Conservation (phyloP, 2,329 filamentous ascomycete genomes). For the Trichoderma endophyticum region DNA sequence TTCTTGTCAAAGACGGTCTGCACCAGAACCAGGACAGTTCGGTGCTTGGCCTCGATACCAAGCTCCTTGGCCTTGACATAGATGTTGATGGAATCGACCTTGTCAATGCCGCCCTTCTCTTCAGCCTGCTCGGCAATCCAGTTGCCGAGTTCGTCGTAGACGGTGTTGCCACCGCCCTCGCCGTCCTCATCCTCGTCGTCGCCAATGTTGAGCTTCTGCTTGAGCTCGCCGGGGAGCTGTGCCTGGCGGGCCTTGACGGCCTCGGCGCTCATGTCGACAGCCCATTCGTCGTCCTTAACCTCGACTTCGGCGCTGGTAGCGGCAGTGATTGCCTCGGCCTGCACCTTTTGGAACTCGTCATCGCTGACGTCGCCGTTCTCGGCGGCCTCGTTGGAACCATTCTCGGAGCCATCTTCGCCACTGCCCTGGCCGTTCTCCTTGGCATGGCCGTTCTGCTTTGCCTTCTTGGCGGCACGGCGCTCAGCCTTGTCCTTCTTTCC, state of each 20-base stretch:
- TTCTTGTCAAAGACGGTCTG: constrained; percentile 92
- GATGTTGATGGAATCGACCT: constrained; percentile 84
- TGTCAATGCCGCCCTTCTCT: constrained; percentile 69
- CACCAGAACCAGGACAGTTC: constrained; percentile 84
- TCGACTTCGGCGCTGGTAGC: constrained; percentile 52
- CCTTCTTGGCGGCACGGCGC: constrained; percentile 85
- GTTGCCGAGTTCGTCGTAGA: constrained; percentile 87
- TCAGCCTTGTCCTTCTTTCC: constrained; percentile 97
- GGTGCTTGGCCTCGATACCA: constrained; percentile 91
- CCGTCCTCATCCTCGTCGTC: constrained; percentile 77
- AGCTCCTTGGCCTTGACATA: constrained; percentile 97
- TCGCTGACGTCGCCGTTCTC: constrained; percentile 72
- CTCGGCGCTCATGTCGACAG: constrained; percentile 92
- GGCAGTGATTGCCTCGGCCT: constrained; percentile 58
- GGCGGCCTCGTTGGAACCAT: constrained; percentile 49
- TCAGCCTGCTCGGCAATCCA: constrained; percentile 80
- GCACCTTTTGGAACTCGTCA: constrained; percentile 86
- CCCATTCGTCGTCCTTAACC: constrained; percentile 86
- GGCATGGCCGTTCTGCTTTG: constrained; percentile 69
- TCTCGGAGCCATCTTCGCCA: constrained; percentile 50
- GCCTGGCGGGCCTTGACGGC: constrained; percentile 93
- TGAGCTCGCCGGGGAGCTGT: constrained; percentile 89
- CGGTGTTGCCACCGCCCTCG: constrained; percentile 68
- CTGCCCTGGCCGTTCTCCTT: constrained; percentile 59
- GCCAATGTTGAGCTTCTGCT: constrained; percentile 81